Conservation (phyloP, 163 green algal genomes). For the Scenedesmus sp. region DNA sequence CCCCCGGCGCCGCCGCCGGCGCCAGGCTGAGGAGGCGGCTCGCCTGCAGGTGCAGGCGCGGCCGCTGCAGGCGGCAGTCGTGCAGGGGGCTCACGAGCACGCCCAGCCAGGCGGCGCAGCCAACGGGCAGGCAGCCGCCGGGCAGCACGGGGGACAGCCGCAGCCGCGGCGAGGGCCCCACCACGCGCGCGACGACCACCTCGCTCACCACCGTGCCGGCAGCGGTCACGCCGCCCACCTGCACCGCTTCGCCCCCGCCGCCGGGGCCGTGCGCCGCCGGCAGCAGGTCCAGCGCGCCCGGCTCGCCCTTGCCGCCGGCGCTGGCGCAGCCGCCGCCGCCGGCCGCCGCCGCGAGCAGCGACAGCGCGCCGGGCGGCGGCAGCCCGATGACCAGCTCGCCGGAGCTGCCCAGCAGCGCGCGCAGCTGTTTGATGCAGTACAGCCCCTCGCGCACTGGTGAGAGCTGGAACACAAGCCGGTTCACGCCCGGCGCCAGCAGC, state of each 20-base stretch:
- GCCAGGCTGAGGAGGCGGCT: slow-evolving; percentile 6
- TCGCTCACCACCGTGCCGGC: slow-evolving; percentile 11
- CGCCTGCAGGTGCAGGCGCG: slow-evolving; percentile 26
- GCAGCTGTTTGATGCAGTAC: slow-evolving; percentile 44
- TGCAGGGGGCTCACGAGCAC: slow-evolving; percentile 23
- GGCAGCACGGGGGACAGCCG: slow-evolving; percentile 16
- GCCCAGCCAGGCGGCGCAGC: slow-evolving; percentile 26
- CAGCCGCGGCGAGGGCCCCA: slow-evolving; percentile 1
- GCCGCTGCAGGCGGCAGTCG: not conserved
- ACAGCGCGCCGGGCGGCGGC: slow-evolving; percentile 12
- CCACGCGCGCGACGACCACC: slow-evolving; percentile 14
- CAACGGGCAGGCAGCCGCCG: not conserved
- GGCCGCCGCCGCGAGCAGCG: slow-evolving; percentile 11
- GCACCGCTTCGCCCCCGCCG: not conserved
- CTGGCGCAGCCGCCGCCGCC: slow-evolving; percentile 8
- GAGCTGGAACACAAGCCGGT: slow-evolving; percentile 29
- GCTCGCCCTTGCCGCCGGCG: slow-evolving; percentile 2
- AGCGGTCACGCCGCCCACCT: slow-evolving; percentile 3
- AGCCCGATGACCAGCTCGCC: slow-evolving; percentile 30
- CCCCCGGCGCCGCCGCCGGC: not conserved
- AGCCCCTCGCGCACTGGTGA: slow-evolving; percentile 20
- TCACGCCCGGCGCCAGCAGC: slow-evolving; percentile 30
- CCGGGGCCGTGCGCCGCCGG: not conserved
- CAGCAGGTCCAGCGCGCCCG: not conserved
- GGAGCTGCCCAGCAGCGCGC: slow-evolving; percentile 14